A percentile compares a stretch with the other conserved stretches of the same genome.
These are phyloP conservation scores for Chalaropsis thielavioides DNA, from an alignment of 2,329 filamentous ascomycete species.

Conservation along the genomic window DNA sequence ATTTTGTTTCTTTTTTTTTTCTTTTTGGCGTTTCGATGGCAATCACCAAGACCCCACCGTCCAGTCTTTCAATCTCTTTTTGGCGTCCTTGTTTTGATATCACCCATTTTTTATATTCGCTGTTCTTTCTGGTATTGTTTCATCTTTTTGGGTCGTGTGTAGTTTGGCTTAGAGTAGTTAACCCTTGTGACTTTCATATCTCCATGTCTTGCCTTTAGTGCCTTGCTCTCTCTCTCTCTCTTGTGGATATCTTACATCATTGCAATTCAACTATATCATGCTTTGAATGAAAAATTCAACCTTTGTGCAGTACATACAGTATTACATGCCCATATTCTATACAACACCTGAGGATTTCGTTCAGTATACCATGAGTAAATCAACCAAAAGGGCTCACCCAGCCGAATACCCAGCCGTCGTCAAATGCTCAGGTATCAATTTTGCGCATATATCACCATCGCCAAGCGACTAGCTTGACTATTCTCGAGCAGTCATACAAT, in stretches of 20 bases:
- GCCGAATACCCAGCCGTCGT: background rate
- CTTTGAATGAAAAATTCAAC: background rate
- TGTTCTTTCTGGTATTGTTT: background rate
- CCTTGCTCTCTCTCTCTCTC: too few species aligned
- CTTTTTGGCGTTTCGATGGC: background rate
- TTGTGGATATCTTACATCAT: background rate
- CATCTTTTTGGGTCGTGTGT: background rate
- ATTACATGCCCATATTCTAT: background rate
- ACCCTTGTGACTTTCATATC: background rate
- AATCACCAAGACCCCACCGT: background rate
- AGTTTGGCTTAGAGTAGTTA: background rate
- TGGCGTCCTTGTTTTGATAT: slow-evolving; percentile 3
- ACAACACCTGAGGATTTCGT: background rate
- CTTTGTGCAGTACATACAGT: slow-evolving; percentile 6
- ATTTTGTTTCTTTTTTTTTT: background rate
- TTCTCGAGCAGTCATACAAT: too few species aligned
- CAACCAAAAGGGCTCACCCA: background rate
- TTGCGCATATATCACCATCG: background rate
- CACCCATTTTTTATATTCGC: background rate
- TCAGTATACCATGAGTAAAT: background rate
- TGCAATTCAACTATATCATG: background rate
- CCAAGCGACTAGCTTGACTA: background rate
- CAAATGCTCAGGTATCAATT: background rate
- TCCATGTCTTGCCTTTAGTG: background rate
- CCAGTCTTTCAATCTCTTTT: background rate